phyloP scores from a whole-genome alignment of 2,329 filamentous ascomycete genomes.

The Seiridium unicorne region DNA sequence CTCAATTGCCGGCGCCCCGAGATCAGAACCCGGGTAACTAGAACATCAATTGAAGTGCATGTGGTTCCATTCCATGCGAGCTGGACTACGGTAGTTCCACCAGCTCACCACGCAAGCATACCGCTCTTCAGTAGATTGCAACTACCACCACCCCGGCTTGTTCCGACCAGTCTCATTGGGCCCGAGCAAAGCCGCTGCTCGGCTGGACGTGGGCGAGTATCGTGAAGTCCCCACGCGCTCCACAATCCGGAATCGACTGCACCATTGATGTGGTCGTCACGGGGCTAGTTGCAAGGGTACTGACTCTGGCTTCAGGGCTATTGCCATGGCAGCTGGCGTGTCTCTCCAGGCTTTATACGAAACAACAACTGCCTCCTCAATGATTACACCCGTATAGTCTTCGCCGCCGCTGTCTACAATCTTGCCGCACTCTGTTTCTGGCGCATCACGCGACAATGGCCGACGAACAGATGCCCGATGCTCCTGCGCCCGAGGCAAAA shows the following conservation, averaged over 20 bases:
- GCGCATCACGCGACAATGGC: conserved; percentile 17
- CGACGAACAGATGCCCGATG: conserved; percentile 24
- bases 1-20: too few relatives aligned
- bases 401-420: background rate
- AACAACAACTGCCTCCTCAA: background rate
- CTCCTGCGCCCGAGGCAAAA: conserved; percentile 8
- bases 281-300: conserved; percentile 10
- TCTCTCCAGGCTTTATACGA: background rate
- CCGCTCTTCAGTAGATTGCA: conserved; percentile 2
- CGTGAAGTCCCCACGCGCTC: conserved; percentile 9
- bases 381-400: background rate
- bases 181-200: background rate
- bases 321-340: conserved; percentile 2
- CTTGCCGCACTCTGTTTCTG: background rate
- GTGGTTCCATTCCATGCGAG: too few relatives aligned
- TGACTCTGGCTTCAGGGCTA: conserved; percentile 2
- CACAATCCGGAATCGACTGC: conserved; percentile 11
- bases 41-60: too few relatives aligned
- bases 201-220: conserved; percentile 4
- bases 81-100: too few relatives aligned
- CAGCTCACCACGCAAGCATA: background rate
- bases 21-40: too few relatives aligned
- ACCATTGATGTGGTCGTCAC: conserved; percentile 8
- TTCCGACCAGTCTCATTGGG: conserved; percentile 3
- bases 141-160: conserved; percentile 3